phyloP scores from a whole-genome alignment of 345 rosid genomes.

The Combretum micranthum region DNA sequence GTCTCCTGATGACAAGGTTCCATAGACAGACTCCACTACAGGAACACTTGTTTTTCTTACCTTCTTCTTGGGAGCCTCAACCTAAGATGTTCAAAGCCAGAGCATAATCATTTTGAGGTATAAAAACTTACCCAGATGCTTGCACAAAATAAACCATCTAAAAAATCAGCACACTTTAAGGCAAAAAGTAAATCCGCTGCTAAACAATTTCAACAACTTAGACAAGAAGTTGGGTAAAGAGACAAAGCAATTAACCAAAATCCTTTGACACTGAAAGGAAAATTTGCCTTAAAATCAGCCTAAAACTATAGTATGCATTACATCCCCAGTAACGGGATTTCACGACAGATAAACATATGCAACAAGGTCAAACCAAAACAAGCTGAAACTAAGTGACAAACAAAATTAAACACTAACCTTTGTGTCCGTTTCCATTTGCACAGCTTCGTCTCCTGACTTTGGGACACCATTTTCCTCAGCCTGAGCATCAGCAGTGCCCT shows the following conservation, averaged over 20 bases:
- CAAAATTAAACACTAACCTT: conserved; percentile 36
- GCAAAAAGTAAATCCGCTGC: too few species aligned
- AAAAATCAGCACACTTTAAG: too few species aligned
- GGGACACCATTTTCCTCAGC: conserved; percentile 67
- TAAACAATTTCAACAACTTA: too few species aligned
- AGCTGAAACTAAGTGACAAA: not conserved
- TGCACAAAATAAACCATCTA: too few species aligned
- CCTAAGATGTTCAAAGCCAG: conserved; percentile 23
- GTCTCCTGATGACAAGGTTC: conserved; percentile 61
- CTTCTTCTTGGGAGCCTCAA: conserved; percentile 83
- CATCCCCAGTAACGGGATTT: too few species aligned
- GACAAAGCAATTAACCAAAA: too few species aligned
- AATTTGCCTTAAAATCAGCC: too few species aligned
- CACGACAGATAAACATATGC: not conserved
- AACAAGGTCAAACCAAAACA: not conserved
- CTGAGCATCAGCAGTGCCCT: conserved; percentile 38
- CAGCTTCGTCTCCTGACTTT: conserved; percentile 61
- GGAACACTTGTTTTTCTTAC: conserved; percentile 84
- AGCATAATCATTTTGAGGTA: too few species aligned
- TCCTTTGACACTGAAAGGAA: too few species aligned
- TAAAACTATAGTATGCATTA: too few species aligned
- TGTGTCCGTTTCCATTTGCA: conserved; percentile 76
- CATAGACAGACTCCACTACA: conserved; percentile 65
- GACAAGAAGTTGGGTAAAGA: too few species aligned
- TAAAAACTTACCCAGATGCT: too few species aligned